Conservation (phyloP, 2,329 filamentous ascomycete genomes). For the Penicillium sp. region DNA sequence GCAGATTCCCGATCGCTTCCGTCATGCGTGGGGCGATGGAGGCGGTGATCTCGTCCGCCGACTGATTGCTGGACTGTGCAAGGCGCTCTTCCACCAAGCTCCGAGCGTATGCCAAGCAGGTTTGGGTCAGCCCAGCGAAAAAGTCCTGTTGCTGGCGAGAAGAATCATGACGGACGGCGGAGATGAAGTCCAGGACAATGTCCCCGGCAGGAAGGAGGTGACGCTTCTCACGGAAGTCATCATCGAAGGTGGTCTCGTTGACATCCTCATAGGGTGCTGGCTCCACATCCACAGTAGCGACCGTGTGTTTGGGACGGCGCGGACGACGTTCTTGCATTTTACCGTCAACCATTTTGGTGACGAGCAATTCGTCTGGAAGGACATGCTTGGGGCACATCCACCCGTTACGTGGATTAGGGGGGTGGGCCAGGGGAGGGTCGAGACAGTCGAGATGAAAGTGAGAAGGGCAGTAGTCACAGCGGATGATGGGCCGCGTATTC, state of each 20-base stretch:
- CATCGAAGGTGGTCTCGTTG: slow-evolving; percentile 14
- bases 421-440: slow-evolving; percentile 72
- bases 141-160: slow-evolving; percentile 2
- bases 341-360: slow-evolving; percentile 47
- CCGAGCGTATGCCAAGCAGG: slow-evolving; percentile 7
- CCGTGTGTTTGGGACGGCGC: slow-evolving; percentile 26
- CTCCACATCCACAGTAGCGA: slow-evolving; percentile 11
- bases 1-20: slow-evolving; percentile 4
- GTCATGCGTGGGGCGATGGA: slow-evolving; percentile 3
- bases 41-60: background rate
- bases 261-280: slow-evolving; percentile 10
- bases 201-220: slow-evolving; percentile 12
- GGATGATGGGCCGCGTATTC: slow-evolving; percentile 66
- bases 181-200: slow-evolving; percentile 16
- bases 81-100: slow-evolving; percentile 9
- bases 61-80: background rate
- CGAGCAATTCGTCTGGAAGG: slow-evolving; percentile 59
- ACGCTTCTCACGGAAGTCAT: slow-evolving; percentile 17
- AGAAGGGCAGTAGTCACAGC: slow-evolving; percentile 75
- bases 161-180: slow-evolving; percentile 11
- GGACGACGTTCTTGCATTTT: slow-evolving; percentile 39
- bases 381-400: slow-evolving; percentile 89
- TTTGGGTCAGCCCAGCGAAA: slow-evolving; percentile 6
- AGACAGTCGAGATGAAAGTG: slow-evolving; percentile 92
- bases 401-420: slow-evolving; percentile 63